These are phyloP conservation scores for Zygoascus sp. DNA, from an alignment of 1,139 yeast species.

Conservation along the genomic window DNA sequence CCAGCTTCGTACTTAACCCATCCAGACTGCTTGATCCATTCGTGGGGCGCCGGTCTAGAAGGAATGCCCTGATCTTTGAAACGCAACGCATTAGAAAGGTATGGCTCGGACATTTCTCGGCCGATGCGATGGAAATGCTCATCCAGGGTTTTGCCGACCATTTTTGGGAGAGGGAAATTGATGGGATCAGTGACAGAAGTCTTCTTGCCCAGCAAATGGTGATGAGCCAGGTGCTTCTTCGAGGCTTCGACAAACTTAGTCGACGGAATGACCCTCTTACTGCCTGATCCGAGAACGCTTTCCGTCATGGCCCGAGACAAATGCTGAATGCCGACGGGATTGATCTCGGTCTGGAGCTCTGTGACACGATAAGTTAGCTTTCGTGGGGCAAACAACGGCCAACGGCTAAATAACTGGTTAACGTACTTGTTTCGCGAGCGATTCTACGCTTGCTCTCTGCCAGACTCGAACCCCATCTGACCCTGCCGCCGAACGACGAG, in stretches of 20 bases:
- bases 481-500: not conserved
- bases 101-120: slow-evolving; percentile 51
- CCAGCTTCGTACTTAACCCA: slow-evolving; percentile 74
- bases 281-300: slow-evolving; percentile 27
- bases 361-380: not conserved
- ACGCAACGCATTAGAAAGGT: slow-evolving; percentile 44
- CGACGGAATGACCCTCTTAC: slow-evolving; percentile 16
- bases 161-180: slow-evolving; percentile 56
- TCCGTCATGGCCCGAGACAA: slow-evolving; percentile 26
- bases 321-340: slow-evolving; percentile 50
- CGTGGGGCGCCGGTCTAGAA: slow-evolving; percentile 38
- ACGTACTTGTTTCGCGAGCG: slow-evolving; percentile 10
- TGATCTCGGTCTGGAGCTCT: slow-evolving; percentile 34
- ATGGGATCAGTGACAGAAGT: slow-evolving; percentile 66
- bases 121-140: slow-evolving; percentile 85
- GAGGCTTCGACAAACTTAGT: slow-evolving; percentile 52
- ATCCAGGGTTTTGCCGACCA: slow-evolving; percentile 67
- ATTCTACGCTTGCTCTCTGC: slow-evolving; percentile 9
- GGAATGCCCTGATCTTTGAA: slow-evolving; percentile 44
- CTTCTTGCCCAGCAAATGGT: slow-evolving; percentile 72
- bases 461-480: slow-evolving; percentile 8
- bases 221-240: slow-evolving; percentile 53
- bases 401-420: not conserved
- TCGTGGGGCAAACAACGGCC: not conserved
- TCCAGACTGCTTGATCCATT: slow-evolving; percentile 47